phyloP scores from a whole-genome alignment of 805 yeast genomes.

The Candida chilensis region DNA sequence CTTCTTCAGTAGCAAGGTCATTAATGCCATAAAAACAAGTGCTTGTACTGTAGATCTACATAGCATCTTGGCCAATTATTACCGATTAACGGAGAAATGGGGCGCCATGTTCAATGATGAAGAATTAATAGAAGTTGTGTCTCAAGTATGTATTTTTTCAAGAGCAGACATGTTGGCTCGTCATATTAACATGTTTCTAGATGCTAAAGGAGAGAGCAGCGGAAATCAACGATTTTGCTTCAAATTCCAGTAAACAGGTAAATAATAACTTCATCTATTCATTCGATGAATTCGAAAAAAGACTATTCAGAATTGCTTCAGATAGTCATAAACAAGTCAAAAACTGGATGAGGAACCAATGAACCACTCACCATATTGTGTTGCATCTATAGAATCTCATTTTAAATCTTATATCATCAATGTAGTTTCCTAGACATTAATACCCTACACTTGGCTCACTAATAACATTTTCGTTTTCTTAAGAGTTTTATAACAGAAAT shows the following conservation, averaged over 20 bases:
- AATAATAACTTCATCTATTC: conserved; percentile 46
- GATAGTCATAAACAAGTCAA: conserved; percentile 35
- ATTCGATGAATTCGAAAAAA: conserved; percentile 71
- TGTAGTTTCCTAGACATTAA: too few species aligned
- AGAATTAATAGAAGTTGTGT: conserved; percentile 42
- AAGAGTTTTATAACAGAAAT: too few species aligned
- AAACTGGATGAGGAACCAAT: conserved; percentile 25
- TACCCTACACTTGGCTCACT: too few species aligned
- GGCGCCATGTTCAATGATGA: conserved; percentile 58
- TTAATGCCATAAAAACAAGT: conserved; percentile 76
- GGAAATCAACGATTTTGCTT: conserved; percentile 65
- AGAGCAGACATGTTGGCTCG: too few species aligned
- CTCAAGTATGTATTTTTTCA: conserved; percentile 6
- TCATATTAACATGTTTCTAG: too few species aligned
- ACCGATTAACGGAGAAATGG: conserved; percentile 71
- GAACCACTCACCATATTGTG: too few species aligned
- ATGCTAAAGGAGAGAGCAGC: conserved; percentile 60
- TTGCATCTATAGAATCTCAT: too few species aligned
- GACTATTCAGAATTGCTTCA: conserved; percentile 42
- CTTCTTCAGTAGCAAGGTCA: conserved; percentile 50
- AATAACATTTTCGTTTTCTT: too few species aligned
- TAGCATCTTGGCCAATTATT: conserved; percentile 56
- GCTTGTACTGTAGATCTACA: conserved; percentile 61
- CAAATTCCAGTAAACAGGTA: conserved; percentile 38
- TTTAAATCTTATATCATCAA: too few species aligned